Base-by-base conservation (phyloP, 192 early-diverging fungal genomes). In the Coemansia sp. region DNA sequence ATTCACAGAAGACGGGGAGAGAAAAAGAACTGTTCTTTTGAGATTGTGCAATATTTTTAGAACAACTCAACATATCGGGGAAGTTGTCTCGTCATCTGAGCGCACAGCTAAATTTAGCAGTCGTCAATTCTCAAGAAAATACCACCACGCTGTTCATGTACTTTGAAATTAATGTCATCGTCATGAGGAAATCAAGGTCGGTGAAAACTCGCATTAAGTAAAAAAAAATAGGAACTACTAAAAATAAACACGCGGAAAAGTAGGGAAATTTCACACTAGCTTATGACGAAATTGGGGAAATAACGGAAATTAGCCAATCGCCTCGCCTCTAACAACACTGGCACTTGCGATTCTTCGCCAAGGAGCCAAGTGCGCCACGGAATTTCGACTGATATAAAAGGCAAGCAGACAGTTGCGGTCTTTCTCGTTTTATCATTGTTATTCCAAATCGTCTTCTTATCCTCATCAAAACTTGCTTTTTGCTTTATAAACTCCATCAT, bases 391-490 rank as follows among this genome's bases (percentile, higher is more conserved):
- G 14, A 0, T 17, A 10, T 23, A n/a, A 22, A 26, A 26, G 23
- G 15, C 52, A 14, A 11, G 11, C 40, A n/a, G 9, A 4, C 3
- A 4, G 40, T 42, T 42, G 40, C 4, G 40, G 40, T 22, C 49
- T 19, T 50, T 50, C 21, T 19, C 19, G 5, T 50, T 50, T 2
- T 50, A 15, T 50, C 21, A 23, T 50, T 19, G 31, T 31, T 31
- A 42, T 42, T 42, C 40, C 40, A 6, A 31, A 31, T 50, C 49
- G 10, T 50, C 19, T 50, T 23, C 4, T 17, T 6, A 6, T 22
- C 9, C 19, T 19, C 19, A 17, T 10, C 17, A 59, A 38, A 44
- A 73, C 66, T 47, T 62, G 14, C 6, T 42, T 42, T 42, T 42
- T 42, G 15, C 15, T 42, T n/a, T 42, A 42, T n/a, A 42, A 11